Evolutionary conservation across 2,329 filamentous ascomycete genomes (phyloP).

Genomic region (Alternaria sp.): DNA sequence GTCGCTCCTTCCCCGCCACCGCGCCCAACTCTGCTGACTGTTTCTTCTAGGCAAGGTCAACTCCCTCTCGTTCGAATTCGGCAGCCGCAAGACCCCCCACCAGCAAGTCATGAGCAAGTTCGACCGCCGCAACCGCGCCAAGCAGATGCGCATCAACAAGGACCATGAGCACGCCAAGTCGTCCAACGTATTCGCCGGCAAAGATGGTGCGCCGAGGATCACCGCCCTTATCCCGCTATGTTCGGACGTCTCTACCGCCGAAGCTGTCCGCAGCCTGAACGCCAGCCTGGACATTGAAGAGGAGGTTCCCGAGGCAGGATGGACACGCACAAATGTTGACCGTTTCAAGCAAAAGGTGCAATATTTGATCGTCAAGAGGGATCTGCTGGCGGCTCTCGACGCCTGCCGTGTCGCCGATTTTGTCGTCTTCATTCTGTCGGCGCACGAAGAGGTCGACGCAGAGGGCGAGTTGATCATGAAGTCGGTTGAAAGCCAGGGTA

Average conservation of each 20-base stretch:
- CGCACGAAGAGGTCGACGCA: conserved; percentile 81
- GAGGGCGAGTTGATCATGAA: conserved; percentile 84
- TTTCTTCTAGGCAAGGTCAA: conserved; percentile 73
- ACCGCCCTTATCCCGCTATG: conserved; percentile 89
- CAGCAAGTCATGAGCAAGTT: conserved; percentile 98
- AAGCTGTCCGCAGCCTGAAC: conserved; percentile 74
- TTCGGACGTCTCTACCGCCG: conserved; percentile 69
- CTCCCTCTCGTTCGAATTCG: conserved; percentile 64
- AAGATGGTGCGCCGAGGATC: conserved; percentile 84
- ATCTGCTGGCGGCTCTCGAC: conserved; percentile 80
- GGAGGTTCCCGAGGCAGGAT: conserved; percentile 64
- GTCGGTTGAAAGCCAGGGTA: conserved; percentile 88
- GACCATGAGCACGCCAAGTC: conserved; percentile 82
- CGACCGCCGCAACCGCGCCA: conserved; percentile 91
- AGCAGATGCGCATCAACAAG: conserved; percentile 85
- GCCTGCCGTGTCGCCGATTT: conserved; percentile 90
- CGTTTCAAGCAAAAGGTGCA: conserved; percentile 95
- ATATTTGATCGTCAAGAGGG: conserved; percentile 76
- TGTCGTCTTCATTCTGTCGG: conserved; percentile 83
- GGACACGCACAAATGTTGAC: conserved; percentile 74
- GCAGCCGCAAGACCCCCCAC: conserved; percentile 83
- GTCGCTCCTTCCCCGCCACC: neutral
- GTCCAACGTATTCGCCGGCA: conserved; percentile 81
- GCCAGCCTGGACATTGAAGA: conserved; percentile 78
- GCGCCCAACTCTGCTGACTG: conserved; percentile 15